Base-by-base conservation (phyloP, 495 filamentous ascomycete genomes). In the Podospora sp. region DNA sequence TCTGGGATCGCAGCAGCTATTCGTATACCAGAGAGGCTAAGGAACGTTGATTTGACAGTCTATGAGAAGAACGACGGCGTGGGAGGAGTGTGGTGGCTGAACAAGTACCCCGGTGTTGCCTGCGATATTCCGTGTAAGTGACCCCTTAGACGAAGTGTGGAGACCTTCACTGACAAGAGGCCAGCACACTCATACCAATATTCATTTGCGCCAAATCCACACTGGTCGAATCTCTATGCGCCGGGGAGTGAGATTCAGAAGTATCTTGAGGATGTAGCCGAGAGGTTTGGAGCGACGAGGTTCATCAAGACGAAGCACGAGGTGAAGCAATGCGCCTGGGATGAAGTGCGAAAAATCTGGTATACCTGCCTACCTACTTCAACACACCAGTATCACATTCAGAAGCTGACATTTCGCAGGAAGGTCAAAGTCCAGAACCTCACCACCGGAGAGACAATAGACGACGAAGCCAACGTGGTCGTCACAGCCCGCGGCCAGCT, bases 401-500 rank as follows among this genome's bases (percentile, higher is more conserved):
- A 2, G 24, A 21, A 1, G 24, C 65, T 56, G 20, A 60, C 58
- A 59, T 26, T 40, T 0, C 9, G 12, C 16, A 77, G 75, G 76
- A 68, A 68, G 26, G 55, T 77, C 71, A 69, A 68, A 26, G 74
- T 76, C 25, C 60, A 46, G 2, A 78, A 75, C 25, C 65, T 75
- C 21, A 65, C 75, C 26, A 80, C 76, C 6, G 76, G 75, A 1
- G 77, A 80, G 51, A 69, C 66, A 2, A 71, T 80, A 22, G 68
- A 76, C 14, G 78, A 81, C 60, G 63, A 73, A 14, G 75, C 87
- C 0, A 81, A 91, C 66, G 86, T 90, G 53, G 75, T 92, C 12
- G 75, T 90, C 22, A 87, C 86, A 0, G 90, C 87, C 0, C 85
- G 90, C 25, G 90, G 89, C 0, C 84, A 88, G 69, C 81, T 92